These are phyloP conservation scores for Phaeoacremonium minimum DNA, from an alignment of 2,329 filamentous ascomycete genomes.

Conservation along the genomic window DNA sequence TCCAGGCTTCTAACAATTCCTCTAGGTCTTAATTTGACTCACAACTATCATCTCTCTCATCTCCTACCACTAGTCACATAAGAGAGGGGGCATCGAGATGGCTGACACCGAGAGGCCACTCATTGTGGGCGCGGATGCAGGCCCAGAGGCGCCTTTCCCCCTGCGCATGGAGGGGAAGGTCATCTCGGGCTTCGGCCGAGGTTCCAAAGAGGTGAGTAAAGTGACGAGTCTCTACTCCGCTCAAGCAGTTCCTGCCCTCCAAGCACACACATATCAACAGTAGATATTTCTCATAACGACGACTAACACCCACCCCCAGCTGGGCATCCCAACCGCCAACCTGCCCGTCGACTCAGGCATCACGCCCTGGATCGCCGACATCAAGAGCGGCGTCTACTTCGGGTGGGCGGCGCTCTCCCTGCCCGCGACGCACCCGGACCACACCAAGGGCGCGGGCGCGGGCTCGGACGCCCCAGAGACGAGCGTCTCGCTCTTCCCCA, in stretches of 20 bases:
- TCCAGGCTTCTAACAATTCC: no score
- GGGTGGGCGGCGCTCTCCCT: constrained; percentile 78
- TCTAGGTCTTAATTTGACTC: no score
- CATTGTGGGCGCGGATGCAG: constrained; percentile 68
- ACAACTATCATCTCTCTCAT: no score
- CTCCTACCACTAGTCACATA: no score
- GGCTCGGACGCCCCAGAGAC: no score
- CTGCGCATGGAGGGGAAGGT: constrained; percentile 81
- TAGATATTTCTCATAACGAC: constrained; percentile 1
- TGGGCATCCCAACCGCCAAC: constrained; percentile 96
- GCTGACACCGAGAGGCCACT: constrained; percentile 51
- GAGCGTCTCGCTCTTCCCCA: constrained; percentile 58
- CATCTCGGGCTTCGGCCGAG: constrained; percentile 88
- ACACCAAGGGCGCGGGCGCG: constrained; percentile 9
- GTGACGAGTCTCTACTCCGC: no score
- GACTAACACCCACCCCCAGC: constrained; percentile 40
- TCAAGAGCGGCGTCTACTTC: constrained; percentile 85
- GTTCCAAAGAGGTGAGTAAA: constrained; percentile 74
- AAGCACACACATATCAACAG: constrained; percentile 2
- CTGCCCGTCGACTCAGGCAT: constrained; percentile 66
- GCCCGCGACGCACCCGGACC: constrained; percentile 40
- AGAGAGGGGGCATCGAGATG: not conserved
- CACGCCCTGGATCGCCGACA: constrained; percentile 55
- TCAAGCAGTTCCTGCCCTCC: not conserved
- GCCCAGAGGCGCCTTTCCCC: constrained; percentile 76